These are phyloP conservation scores for Volutella citrinella DNA, from an alignment of 2,329 filamentous ascomycete genomes.

Conservation along the genomic window DNA sequence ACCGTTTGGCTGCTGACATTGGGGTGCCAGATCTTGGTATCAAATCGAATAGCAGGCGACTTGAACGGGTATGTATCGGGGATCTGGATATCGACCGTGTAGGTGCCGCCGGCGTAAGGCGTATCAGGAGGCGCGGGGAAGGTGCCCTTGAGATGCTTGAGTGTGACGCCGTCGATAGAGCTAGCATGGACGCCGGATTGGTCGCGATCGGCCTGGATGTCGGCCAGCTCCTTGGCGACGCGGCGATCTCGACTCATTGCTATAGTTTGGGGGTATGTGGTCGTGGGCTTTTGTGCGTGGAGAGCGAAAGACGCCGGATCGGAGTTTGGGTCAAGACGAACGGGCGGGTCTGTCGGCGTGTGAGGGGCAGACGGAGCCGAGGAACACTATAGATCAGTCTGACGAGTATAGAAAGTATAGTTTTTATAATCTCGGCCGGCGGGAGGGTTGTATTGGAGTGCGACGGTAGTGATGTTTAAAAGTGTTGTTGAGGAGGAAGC, in stretches of 20 bases:
- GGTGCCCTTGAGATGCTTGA: conserved; percentile 78
- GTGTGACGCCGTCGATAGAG: conserved; percentile 61
- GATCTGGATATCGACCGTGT: conserved; percentile 79
- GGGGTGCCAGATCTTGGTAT: conserved; percentile 94
- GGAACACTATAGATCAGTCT: too few relatives aligned
- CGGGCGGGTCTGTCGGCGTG: too few relatives aligned
- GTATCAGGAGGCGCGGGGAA: conserved; percentile 89
- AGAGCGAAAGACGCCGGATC: background rate
- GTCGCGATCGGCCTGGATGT: conserved; percentile 68
- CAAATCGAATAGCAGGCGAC: conserved; percentile 85
- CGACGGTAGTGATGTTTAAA: too few relatives aligned
- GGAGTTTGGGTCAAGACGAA: too few relatives aligned
- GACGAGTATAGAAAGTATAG: too few relatives aligned
- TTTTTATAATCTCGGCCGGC: too few relatives aligned
- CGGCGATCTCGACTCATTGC: conserved; percentile 54
- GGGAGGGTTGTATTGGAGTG: too few relatives aligned
- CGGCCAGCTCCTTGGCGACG: conserved; percentile 72
- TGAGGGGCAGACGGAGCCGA: too few relatives aligned
- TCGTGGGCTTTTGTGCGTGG: background rate
- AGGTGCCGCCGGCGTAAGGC: conserved; percentile 86
- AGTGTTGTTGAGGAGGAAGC: too few relatives aligned
- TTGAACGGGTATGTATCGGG: conserved; percentile 91
- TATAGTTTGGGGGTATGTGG: conserved; percentile 31
- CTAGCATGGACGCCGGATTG: conserved; percentile 74
- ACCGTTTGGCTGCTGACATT: conserved; percentile 95